Evolutionary conservation across 2,329 filamentous ascomycete genomes (phyloP).

Genomic region (Aspergillus tamarii): DNA sequence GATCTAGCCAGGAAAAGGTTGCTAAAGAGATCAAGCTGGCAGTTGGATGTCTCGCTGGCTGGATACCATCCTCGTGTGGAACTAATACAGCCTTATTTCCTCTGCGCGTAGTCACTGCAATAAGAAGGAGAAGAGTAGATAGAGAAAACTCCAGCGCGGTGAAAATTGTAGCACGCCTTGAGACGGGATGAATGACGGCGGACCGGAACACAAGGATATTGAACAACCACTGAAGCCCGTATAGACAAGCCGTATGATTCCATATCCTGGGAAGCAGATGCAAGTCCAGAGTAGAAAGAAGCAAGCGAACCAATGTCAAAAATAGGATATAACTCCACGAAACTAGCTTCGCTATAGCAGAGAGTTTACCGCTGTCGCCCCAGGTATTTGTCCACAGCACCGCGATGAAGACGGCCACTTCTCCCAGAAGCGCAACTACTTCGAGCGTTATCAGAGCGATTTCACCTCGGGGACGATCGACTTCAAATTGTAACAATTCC

Average conservation of each 20-base stretch:
- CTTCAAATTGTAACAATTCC: constrained; percentile 57
- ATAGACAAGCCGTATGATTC: constrained; percentile 90
- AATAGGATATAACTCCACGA: constrained; percentile 81
- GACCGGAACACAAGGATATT: constrained; percentile 80
- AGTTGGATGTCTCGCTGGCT: constrained; percentile 82
- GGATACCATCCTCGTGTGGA: constrained; percentile 85
- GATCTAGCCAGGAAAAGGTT: constrained; percentile 89
- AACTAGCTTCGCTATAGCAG: constrained; percentile 68
- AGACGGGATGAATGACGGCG: constrained; percentile 74
- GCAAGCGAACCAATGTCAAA: constrained; percentile 72
- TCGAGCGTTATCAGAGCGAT: constrained; percentile 72
- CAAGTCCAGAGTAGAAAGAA: constrained; percentile 62
- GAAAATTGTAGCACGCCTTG: constrained; percentile 64
- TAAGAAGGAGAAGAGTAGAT: constrained; percentile 71
- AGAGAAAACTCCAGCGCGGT: constrained; percentile 75
- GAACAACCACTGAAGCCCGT: constrained; percentile 80
- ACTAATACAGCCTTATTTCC: constrained; percentile 88
- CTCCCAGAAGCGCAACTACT: constrained; percentile 70
- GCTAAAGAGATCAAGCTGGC: constrained; percentile 86
- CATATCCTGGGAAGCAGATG: constrained; percentile 76
- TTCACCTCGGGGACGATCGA: constrained; percentile 77
- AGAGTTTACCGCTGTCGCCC: constrained; percentile 60
- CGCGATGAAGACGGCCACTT: constrained; percentile 70
- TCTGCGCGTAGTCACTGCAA: constrained; percentile 81
- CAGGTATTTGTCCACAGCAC: constrained; percentile 65